A percentile compares a stretch with the other conserved stretches of the same genome.
phyloP scores from a whole-genome alignment of 2,329 filamentous ascomycete species.

The Alternaria triticina region DNA sequence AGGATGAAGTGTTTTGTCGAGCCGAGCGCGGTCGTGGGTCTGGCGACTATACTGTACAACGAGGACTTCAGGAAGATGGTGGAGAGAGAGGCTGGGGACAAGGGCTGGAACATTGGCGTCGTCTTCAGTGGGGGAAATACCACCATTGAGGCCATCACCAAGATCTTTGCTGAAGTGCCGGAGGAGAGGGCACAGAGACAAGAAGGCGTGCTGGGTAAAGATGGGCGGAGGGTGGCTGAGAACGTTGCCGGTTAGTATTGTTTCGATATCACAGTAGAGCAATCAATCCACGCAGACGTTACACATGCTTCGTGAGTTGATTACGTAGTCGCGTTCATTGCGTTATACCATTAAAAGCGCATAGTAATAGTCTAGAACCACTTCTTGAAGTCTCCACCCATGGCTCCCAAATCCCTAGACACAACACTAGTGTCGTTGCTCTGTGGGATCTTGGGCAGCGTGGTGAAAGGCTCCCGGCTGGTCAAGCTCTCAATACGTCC shows the following conservation, averaged over 20 bases:
- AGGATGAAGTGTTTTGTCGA: conserved; percentile 90
- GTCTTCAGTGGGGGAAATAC: conserved; percentile 71
- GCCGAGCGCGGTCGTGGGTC: conserved; percentile 81
- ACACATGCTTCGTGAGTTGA: not conserved
- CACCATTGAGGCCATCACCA: conserved; percentile 65
- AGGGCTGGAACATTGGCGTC: conserved; percentile 74
- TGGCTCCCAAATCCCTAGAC: conserved; percentile 5
- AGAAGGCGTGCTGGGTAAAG: conserved; percentile 47
- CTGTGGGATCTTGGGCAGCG: conserved; percentile 17
- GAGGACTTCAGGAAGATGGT: conserved; percentile 76
- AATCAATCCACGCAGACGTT: not conserved
- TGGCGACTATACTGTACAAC: conserved; percentile 84
- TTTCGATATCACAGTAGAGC: not conserved
- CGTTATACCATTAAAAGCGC: not conserved
- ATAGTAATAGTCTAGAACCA: conserved; percentile 10
- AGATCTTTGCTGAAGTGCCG: conserved; percentile 55
- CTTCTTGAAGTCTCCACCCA: conserved; percentile 8
- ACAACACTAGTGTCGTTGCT: conserved; percentile 10
- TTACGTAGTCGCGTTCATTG: not conserved
- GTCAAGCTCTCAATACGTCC: conserved; percentile 68
- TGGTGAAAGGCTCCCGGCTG: conserved; percentile 42
- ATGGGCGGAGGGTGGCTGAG: conserved; percentile 53
- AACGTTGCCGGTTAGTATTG: conserved; percentile 53
- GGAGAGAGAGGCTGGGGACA: conserved; percentile 70
- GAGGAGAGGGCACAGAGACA: conserved; percentile 46